Evolutionary conservation across 805 yeast species (phyloP).

Genomic region (Debaryomyces maramus): DNA sequence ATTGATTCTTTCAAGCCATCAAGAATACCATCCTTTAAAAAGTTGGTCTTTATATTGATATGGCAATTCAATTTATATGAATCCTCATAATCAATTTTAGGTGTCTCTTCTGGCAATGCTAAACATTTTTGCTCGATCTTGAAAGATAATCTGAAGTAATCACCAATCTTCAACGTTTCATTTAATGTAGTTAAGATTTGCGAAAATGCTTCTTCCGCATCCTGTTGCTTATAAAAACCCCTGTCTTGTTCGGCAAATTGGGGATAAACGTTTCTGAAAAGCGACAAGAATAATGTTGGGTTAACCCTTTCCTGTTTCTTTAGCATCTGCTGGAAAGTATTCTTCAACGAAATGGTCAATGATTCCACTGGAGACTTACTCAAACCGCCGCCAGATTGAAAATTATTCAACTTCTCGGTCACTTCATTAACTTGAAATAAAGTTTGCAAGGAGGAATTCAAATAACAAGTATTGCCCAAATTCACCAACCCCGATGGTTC

Average conservation of each 20-base stretch:
- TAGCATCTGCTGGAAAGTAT: conserved; percentile 46
- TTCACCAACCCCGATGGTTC: conserved; percentile 69
- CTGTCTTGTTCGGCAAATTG: conserved; percentile 79
- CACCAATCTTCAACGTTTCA: conserved; percentile 50
- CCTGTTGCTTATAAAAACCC: conserved; percentile 90
- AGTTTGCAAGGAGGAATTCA: conserved; percentile 68
- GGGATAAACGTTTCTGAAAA: conserved; percentile 70
- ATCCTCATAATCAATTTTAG: conserved; percentile 38
- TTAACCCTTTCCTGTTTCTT: conserved; percentile 50
- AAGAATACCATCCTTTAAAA: conserved; percentile 78
- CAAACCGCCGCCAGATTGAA: conserved; percentile 10
- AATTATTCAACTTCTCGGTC: conserved; percentile 25
- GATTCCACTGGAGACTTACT: conserved; percentile 13
- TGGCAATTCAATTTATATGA: conserved; percentile 84
- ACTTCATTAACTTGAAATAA: conserved; percentile 48
- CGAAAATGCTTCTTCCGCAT: conserved; percentile 95
- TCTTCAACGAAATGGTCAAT: conserved; percentile 38
- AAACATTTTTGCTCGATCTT: conserved; percentile 63
- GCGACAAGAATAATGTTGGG: conserved; percentile 67
- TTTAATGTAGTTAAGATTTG: conserved; percentile 62
- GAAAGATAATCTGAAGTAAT: conserved; percentile 64
- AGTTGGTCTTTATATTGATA: conserved; percentile 81
- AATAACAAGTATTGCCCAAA: conserved; percentile 76
- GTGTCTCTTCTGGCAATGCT: conserved; percentile 39
- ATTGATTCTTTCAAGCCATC: conserved; percentile 73